Base-by-base conservation (phyloP, 2,329 filamentous ascomycete species). In the Colletotrichum nymphaeae region DNA sequence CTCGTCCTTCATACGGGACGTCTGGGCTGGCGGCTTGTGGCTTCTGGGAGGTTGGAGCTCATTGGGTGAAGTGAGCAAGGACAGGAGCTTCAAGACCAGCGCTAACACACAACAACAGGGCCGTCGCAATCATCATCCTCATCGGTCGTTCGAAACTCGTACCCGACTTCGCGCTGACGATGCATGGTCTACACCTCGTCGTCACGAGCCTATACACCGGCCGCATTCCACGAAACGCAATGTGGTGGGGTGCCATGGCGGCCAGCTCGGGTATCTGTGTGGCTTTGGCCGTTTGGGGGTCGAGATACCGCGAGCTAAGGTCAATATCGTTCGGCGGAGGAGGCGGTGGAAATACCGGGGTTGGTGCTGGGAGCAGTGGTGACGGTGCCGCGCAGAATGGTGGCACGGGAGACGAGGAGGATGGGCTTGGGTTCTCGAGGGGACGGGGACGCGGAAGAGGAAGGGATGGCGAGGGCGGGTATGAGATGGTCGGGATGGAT, bases 121-220 rank as follows among this genome's bases (percentile, higher is more conserved):
- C 94, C 55, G 91, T 97, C 72, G 93, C 95, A 55, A 93, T 98
- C 71, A 91, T 98, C 63, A 84, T 96, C 67, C 87, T 98, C 71
- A 91, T 99, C 77, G 92, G 93, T 24, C 94, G 97, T 75, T 97
- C 93, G 60, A 98, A 98, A 83, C 93, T 98, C 74, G 94, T 98
- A 63, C 95, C 95, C 77, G 97, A 99, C 84, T 99, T 98, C 82
- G 94, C 95, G 37, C 86, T 98, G 28, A 98, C 96, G 2, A 89
- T 98, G 22, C 95, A 97, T 84, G 89, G 94, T 81, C 86, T 98
- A 55, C 94, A 98, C 81, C 89, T 98, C 66, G 76, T 97, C 78
- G 83, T 94, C 78, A 94, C 94, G 32, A 92, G 92, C 24, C 81
- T 98, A 42, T 98, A 97, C 83, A 93, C 94, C 3, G 91, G 91